Evolutionary conservation across 805 yeast genomes (phyloP), one percentile per base, ranked within the genome.

Genomic region (Clavispora phyllophila): DNA sequence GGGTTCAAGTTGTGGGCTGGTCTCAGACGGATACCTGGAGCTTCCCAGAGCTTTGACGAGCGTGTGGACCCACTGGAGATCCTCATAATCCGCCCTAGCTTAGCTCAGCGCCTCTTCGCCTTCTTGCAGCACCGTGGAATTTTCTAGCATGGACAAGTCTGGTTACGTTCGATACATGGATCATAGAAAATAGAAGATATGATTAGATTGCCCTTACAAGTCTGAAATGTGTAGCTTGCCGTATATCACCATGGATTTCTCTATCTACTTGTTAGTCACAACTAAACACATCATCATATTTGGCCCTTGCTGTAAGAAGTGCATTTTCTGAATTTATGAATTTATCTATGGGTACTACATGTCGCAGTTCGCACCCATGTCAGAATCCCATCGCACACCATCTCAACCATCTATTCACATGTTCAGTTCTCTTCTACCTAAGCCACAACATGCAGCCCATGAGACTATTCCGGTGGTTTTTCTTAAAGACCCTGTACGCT

Each of bases 381-480:
- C 5, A 9, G 18, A 5, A 14, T 22, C 37, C 12, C 5, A 34
- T 19, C 14, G 4, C 26, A 9, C 13, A n/a, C 25, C 26, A 6
- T 19, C 13, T n/a, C 38, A 4, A 25, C 27, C 27, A 31, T 5
- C 15, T n/a, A 8, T 10, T 22, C 38, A n/a, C 44, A 65, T 65
- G 72, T 61, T 66, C 44, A 66, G 71, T 44, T 56, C 66, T 7
- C 53, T 58, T 24, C 56, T 67, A 43, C 63, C 71, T n/a, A 52
- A 37, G 20, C 71, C 72, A 3, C 57, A 60, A 34, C 51, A 63
- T 37, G 48, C 61, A 4, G 40, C 50, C 1, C 56, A 57, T 40
- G 43, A 41, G 22, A 55, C 49, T 7, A 41, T 35, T 23, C 47
- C 35, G 19, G 46, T 42, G 14, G 37, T 37, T 6, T 38, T 47